Percentiles rank a stretch among this genome's conserved stretches.
Conservation (phyloP, 2,329 filamentous ascomycete species). For the Chrysoporthe puriensis region DNA sequence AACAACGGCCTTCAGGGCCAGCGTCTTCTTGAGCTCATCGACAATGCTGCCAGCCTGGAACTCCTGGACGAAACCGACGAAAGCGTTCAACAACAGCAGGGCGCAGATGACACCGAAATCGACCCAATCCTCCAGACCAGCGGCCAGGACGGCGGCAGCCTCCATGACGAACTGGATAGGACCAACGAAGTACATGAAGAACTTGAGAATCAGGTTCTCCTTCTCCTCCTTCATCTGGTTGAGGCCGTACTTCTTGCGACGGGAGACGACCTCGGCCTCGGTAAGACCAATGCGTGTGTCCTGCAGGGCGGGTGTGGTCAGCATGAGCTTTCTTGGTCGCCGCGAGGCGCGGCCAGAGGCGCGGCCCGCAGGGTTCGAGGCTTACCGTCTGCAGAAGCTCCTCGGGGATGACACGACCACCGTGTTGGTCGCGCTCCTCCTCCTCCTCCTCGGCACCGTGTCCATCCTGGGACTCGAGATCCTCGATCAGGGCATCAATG, state of each 20-base stretch:
- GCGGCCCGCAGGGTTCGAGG: not conserved
- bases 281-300: constrained; percentile 58
- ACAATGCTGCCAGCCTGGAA: constrained; percentile 89
- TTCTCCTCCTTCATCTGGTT: constrained; percentile 94
- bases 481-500: constrained; percentile 84
- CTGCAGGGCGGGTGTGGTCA: constrained; percentile 17
- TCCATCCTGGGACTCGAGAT: constrained; percentile 81
- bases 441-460: constrained; percentile 63
- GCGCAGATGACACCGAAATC: constrained; percentile 91
- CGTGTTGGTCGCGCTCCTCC: constrained; percentile 49
- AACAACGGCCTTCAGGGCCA: constrained; percentile 85
- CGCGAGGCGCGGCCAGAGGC: not conserved
- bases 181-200: constrained; percentile 80
- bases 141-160: constrained; percentile 56
- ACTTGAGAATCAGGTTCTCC: constrained; percentile 83
- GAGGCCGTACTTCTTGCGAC: constrained; percentile 74
- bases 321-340: not conserved
- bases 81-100: constrained; percentile 81
- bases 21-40: constrained; percentile 87
- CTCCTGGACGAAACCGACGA: constrained; percentile 86
- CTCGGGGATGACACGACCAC: constrained; percentile 68
- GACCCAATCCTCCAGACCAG: constrained; percentile 85
- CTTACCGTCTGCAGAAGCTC: constrained; percentile 72
- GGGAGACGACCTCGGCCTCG: constrained; percentile 65
- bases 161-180: constrained; percentile 94